A percentile compares a stretch with the other conserved stretches of the same genome.
Conservation (phyloP, 345 rosid genomes). For the Eucalyptus decipiens region DNA sequence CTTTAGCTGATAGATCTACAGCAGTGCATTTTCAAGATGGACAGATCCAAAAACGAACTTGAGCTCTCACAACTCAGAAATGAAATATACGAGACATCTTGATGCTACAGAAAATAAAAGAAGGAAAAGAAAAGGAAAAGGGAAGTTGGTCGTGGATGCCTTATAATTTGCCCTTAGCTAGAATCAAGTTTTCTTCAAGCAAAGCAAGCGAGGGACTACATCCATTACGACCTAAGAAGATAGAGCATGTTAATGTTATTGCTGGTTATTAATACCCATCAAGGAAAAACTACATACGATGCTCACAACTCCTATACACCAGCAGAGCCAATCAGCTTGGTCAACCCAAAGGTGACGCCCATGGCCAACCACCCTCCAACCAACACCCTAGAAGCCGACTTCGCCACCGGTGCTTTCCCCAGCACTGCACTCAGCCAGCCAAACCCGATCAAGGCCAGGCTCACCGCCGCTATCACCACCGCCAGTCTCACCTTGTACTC, state of each 20-base stretch:
- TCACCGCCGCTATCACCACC: conserved; percentile 9
- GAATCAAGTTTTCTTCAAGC: not conserved
- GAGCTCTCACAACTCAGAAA: not conserved
- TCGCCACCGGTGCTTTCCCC: conserved; percentile 12
- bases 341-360: conserved; percentile 23
- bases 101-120: not conserved
- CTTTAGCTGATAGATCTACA: not conserved
- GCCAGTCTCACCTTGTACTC: conserved; percentile 6
- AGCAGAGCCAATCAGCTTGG: conserved; percentile 3
- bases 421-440: conserved; percentile 17
- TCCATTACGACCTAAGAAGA: not conserved
- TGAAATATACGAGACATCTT: not conserved
- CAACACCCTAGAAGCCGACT: conserved; percentile 17
- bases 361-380: conserved; percentile 35
- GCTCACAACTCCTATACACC: not conserved
- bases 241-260: no score
- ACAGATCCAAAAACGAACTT: not conserved
- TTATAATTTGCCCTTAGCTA: not conserved
- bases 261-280: no score
- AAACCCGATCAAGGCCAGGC: conserved; percentile 15
- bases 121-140: not conserved
- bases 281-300: not conserved
- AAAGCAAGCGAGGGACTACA: not conserved
- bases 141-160: not conserved
- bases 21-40: not conserved